A percentile compares a stretch with the other conserved stretches of the same genome.
Evolutionary conservation across 768 basidiomycete species (phyloP).

Genomic region (Tulasnella sp.): DNA sequence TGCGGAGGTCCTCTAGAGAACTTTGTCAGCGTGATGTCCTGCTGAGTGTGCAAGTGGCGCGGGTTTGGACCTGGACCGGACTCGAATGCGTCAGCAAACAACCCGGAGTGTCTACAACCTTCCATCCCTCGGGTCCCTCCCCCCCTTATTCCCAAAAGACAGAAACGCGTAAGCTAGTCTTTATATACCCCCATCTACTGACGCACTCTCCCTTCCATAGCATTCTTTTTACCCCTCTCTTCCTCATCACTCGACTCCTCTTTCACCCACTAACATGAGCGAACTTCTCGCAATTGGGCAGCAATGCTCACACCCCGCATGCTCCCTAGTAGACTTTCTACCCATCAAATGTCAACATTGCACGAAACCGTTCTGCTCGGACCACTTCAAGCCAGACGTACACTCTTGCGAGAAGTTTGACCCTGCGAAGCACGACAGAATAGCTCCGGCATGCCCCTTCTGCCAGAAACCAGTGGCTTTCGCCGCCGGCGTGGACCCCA

Average conservation of each 20-base stretch:
- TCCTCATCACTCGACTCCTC: neutral
- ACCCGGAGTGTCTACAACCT: constrained; percentile 2
- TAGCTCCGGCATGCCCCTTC: constrained; percentile 78
- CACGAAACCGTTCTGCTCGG: constrained; percentile 66
- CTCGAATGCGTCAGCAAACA: neutral
- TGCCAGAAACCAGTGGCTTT: constrained; percentile 77
- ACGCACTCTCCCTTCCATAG: neutral
- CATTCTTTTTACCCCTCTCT: neutral
- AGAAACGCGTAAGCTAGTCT: constrained; percentile 4
- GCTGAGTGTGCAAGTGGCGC: neutral
- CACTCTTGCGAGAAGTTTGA: constrained; percentile 75
- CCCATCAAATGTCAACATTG: constrained; percentile 89
- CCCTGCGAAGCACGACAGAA: constrained; percentile 67
- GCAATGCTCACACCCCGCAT: constrained; percentile 69
- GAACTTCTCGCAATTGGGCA: constrained; percentile 68
- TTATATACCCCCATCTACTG: constrained; percentile 7
- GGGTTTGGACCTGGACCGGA: neutral
- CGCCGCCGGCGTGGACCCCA: constrained; percentile 77
- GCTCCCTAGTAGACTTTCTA: constrained; percentile 77
- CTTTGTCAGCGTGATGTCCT: neutral
- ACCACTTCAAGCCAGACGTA: constrained; percentile 71
- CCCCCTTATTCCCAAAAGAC: neutral
- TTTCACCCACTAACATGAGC: constrained; percentile 40
- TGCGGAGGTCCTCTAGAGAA: neutral
- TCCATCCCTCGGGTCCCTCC: neutral